phyloP scores from a whole-genome alignment of 768 basidiomycete species.

The Erythrobasidium yunnanense region DNA sequence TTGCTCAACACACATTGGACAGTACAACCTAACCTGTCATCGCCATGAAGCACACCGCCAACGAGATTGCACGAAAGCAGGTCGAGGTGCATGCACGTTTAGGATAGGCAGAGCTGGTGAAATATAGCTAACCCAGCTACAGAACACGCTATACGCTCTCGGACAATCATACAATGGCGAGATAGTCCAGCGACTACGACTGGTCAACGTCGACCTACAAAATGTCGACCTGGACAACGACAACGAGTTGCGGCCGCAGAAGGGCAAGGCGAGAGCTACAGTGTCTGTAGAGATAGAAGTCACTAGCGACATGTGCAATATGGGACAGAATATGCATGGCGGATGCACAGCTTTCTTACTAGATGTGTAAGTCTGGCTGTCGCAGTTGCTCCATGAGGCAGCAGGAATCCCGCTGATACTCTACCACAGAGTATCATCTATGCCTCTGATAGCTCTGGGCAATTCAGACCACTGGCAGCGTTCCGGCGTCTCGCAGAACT shows the following conservation, averaged over 20 bases:
- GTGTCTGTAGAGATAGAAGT: constrained; percentile 9
- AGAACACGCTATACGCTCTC: too few relatives aligned
- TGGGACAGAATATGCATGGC: constrained; percentile 12
- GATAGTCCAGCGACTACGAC: too few relatives aligned
- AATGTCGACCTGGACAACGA: constrained; percentile 1
- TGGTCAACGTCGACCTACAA: background rate
- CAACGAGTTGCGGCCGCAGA: background rate
- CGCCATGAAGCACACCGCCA: too few relatives aligned
- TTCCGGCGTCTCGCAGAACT: constrained; percentile 19
- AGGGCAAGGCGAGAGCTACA: constrained; percentile 12
- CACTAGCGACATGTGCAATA: constrained; percentile 4
- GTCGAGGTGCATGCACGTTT: too few relatives aligned
- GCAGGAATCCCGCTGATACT: background rate
- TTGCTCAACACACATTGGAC: too few relatives aligned
- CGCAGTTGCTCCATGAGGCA: background rate
- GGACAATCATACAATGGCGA: too few relatives aligned
- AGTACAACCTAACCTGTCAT: too few relatives aligned
- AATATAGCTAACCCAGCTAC: too few relatives aligned
- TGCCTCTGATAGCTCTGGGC: constrained; percentile 18
- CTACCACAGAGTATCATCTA: background rate
- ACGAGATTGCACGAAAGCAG: too few relatives aligned
- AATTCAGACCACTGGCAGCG: background rate
- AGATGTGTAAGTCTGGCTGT: background rate
- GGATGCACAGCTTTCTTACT: constrained; percentile 15
- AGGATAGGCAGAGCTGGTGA: too few relatives aligned